Base-by-base conservation (phyloP, 2,329 filamentous ascomycete genomes). In the Alternaria sp. region DNA sequence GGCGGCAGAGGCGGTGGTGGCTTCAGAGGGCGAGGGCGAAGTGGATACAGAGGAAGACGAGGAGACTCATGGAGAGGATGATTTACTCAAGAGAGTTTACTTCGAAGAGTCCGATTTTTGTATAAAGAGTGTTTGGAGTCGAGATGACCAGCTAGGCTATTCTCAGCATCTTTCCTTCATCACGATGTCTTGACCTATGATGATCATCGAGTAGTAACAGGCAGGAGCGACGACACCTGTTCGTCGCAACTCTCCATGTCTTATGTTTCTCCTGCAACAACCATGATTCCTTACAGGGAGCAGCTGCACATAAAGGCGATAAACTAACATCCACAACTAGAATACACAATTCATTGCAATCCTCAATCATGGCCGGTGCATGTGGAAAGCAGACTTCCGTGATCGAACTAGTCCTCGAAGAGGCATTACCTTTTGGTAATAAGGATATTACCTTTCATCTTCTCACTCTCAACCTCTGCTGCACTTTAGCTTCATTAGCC, bases 381-480 rank as follows among this genome's bases (percentile, higher is more conserved):
- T 48, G 44, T 36, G 21, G 29, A 34, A 14, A 34, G 9, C 29
- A 36, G 11, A 7, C 14, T 23, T 9, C 10, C 14, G 3, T 7
- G 31, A 4, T 4, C 14, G 31, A 46, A 7, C 14, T 21, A 11
- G 33, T 50, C 14, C 31, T 26, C 23, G 33, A 50, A 39, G 14
- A 26, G 11, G 23, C 48, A 28, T 26, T 50, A 10, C 48, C 34
- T 10, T 50, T 50, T 26, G 34, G 34, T 13, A 11, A 50, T n/a
- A 77, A 83, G 68, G 78, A 78, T 48, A 70, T 86, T 61, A 85
- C 82, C 33, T 87, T 87, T 67, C 86, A 88, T 69, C 74, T 81
- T 28, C 76, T 88, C 28, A 83, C 83, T 57, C 79, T 87, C 44
- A 80, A 84, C 51, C 72, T 88, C 41, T 82, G 80, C 37, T 83